Conservation (phyloP, 2,329 filamentous ascomycete species). For the Neofusicoccum parvum region DNA sequence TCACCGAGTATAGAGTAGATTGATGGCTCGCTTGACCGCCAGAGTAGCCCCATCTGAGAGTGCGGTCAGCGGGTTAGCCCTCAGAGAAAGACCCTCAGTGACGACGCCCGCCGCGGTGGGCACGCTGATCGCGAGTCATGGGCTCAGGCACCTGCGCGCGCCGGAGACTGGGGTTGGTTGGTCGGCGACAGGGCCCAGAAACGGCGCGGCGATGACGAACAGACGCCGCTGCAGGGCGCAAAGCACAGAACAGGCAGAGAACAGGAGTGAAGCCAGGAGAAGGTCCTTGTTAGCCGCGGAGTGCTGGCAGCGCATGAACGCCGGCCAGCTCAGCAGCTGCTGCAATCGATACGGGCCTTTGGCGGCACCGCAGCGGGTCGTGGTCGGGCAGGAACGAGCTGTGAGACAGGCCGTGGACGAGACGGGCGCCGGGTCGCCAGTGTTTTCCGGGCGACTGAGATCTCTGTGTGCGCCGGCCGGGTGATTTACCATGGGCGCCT, state of each 20-base stretch:
- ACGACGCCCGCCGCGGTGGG: neutral
- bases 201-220: slow-evolving; percentile 4
- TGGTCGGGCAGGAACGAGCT: neutral
- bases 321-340: slow-evolving; percentile 2
- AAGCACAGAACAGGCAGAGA: slow-evolving; percentile 13
- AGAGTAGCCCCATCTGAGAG: slow-evolving; percentile 9
- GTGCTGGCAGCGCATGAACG: neutral
- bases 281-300: neutral
- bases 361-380: neutral
- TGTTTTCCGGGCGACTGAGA: neutral
- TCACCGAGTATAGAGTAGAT: neutral
- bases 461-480: slow-evolving; percentile 8
- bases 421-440: neutral
- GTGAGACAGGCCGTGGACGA: neutral
- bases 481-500: slow-evolving; percentile 15
- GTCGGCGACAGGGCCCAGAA: slow-evolving; percentile 8
- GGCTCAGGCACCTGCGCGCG: neutral
- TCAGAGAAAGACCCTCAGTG: neutral
- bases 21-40: slow-evolving; percentile 5
- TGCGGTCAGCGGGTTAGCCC: neutral
- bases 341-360: neutral
- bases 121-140: slow-evolving; percentile 6
- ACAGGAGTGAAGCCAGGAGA: slow-evolving; percentile 10
- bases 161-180: slow-evolving; percentile 4
- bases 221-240: neutral